phyloP scores from a whole-genome alignment of 106 monocot species.

The Triglochin maritima region DNA sequence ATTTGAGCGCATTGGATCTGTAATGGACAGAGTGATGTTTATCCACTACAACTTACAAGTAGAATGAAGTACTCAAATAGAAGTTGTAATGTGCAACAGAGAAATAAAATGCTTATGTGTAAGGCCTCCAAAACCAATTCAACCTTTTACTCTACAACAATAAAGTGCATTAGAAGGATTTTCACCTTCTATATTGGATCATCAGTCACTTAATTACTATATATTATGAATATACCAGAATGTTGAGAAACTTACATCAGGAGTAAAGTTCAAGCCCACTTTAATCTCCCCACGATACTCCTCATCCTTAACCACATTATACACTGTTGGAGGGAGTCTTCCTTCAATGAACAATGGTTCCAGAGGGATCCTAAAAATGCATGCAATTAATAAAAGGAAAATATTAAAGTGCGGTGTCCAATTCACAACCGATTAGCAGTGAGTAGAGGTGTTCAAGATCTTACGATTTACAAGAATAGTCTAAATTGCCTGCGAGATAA shows the following conservation, averaged over 20 bases:
- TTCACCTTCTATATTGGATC: not conserved
- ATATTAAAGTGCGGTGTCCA: not conserved
- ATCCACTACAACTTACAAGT: not conserved
- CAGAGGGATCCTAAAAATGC: conserved; percentile 46
- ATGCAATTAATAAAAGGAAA: not conserved
- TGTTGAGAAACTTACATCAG: conserved; percentile 28
- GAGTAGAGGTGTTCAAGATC: not conserved
- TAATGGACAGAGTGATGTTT: not conserved
- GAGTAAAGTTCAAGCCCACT: conserved; percentile 70
- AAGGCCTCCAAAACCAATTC: no score
- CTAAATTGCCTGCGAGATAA: not conserved
- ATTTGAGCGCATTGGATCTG: no score
- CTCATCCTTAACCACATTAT: conserved; percentile 82
- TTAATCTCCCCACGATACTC: conserved; percentile 77
- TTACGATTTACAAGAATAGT: not conserved
- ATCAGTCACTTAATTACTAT: not conserved
- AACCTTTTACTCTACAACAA: no score
- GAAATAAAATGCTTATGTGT: not conserved
- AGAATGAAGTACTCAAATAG: not conserved
- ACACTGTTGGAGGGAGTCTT: conserved; percentile 51
- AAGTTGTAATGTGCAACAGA: not conserved
- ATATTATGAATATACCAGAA: not conserved
- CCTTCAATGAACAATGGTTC: conserved; percentile 63
- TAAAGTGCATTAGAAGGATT: no score
- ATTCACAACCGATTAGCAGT: not conserved